A percentile compares a stretch with the other conserved stretches of the same genome.
Conservation (phyloP, 306 rosid genomes). For the Vigna hirtella region DNA sequence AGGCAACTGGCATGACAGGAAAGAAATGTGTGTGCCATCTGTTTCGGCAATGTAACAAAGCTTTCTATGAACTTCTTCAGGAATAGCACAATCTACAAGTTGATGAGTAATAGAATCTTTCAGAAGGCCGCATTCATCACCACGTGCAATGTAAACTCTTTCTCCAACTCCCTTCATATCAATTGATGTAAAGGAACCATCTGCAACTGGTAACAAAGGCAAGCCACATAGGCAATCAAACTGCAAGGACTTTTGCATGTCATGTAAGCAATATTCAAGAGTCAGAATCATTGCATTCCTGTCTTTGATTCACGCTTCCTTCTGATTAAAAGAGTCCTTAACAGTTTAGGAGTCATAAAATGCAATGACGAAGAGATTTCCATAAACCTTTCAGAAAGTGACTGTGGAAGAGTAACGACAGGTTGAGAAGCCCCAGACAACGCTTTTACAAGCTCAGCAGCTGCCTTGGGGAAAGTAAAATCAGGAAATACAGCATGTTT, state of each 20-base stretch:
- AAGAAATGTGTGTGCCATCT: conserved; percentile 74
- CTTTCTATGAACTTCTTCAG: conserved; percentile 74
- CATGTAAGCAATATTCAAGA: conserved; percentile 94
- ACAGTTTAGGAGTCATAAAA: conserved; percentile 83
- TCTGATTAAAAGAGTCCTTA: conserved; percentile 77
- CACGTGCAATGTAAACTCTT: conserved; percentile 85
- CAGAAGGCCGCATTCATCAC: conserved; percentile 87
- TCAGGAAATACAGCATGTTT: conserved; percentile 94
- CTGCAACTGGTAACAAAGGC: conserved; percentile 87
- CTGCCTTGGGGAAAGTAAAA: conserved; percentile 70
- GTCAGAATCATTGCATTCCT: conserved; percentile 77
- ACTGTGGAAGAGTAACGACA: conserved; percentile 55
- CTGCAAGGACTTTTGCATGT: conserved; percentile 70
- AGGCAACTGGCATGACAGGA: conserved; percentile 82
- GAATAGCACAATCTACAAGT: conserved; percentile 70
- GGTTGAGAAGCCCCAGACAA: conserved; percentile 79
- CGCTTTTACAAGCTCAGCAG: conserved; percentile 69
- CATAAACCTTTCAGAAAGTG: conserved; percentile 78
- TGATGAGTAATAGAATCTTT: conserved; percentile 85
- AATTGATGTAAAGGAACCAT: conserved; percentile 79
- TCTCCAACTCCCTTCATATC: conserved; percentile 82
- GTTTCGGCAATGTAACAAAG: conserved; percentile 76
- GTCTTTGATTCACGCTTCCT: conserved; percentile 87
- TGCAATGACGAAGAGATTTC: conserved; percentile 85
- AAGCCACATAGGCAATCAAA: conserved; percentile 72